A percentile compares a stretch with the other conserved stretches of the same genome.
These are phyloP conservation scores for Saccharomycopsis synnaedendra DNA, from an alignment of 805 yeast species.

Conservation along the genomic window DNA sequence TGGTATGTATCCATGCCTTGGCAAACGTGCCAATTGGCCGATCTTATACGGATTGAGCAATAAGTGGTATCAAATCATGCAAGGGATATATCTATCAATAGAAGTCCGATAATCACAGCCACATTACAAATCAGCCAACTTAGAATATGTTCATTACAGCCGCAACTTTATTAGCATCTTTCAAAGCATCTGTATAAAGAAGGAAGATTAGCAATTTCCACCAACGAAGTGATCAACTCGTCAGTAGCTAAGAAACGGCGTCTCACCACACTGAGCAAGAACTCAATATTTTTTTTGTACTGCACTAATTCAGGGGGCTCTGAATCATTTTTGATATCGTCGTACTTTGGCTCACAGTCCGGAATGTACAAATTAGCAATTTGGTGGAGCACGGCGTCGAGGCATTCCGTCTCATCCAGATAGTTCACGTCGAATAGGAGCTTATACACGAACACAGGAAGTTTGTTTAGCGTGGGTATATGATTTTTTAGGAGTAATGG, in stretches of 20 bases:
- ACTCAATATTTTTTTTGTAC: constrained; percentile 35
- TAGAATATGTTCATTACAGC: too few relatives aligned
- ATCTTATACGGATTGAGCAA: too few relatives aligned
- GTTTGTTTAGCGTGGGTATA: constrained; percentile 47
- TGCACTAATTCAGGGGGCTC: constrained; percentile 22
- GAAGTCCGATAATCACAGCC: too few relatives aligned
- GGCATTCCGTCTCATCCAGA: constrained; percentile 56
- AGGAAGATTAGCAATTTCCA: constrained; percentile 85
- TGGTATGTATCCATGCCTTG: too few relatives aligned
- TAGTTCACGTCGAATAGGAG: constrained; percentile 52
- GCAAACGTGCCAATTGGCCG: too few relatives aligned
- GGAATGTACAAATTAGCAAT: constrained; percentile 70
- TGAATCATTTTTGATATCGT: constrained; percentile 19
- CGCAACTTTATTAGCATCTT: constrained; percentile 39
- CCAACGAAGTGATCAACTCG: constrained; percentile 38
- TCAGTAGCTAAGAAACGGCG: constrained; percentile 54
- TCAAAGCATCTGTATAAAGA: constrained; percentile 89
- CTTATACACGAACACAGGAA: constrained; percentile 56
- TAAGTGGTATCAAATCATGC: too few relatives aligned
- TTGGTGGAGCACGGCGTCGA: constrained; percentile 53
- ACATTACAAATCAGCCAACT: too few relatives aligned
- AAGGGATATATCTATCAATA: too few relatives aligned
- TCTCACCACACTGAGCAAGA: constrained; percentile 56
- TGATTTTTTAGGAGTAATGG: constrained; percentile 65
- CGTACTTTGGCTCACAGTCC: constrained; percentile 22